Evolutionary conservation across 192 early-diverging fungal species (phyloP).

Genomic region (Coemansia sp.): DNA sequence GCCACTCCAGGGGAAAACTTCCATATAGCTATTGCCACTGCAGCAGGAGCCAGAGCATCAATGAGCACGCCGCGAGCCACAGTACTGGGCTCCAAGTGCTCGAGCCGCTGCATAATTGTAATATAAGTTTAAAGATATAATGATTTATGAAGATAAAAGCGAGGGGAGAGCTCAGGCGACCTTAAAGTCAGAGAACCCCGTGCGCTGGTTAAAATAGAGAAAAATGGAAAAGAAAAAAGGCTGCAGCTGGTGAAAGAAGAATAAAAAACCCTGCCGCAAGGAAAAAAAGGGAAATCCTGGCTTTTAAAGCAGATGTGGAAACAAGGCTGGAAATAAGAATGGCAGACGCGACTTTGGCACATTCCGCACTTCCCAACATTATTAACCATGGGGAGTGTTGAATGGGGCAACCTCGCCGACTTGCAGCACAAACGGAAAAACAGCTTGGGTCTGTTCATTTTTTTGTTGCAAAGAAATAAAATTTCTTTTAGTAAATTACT

Average conservation of each 20-base stretch:
- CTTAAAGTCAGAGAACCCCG: not conserved
- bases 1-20: not conserved
- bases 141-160: not conserved
- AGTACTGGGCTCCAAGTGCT: not conserved
- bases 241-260: not conserved
- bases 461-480: not conserved
- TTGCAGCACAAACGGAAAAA: not conserved
- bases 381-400: not conserved
- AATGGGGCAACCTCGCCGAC: not conserved
- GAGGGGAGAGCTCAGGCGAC: not conserved
- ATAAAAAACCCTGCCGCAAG: not conserved
- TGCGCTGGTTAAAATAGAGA: not conserved
- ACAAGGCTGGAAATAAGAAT: not conserved
- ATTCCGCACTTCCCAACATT: not conserved
- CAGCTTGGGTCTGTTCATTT: not conserved
- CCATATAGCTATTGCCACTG: not conserved
- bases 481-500: too few relatives aligned
- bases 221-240: not conserved
- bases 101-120: not conserved
- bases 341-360: not conserved
- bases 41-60: not conserved
- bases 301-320: not conserved
- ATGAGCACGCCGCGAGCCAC: not conserved
- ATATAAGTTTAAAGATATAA: not conserved
- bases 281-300: not conserved